phyloP scores from a whole-genome alignment of 345 rosid genomes.

The Eucalyptus cladocalyx region DNA sequence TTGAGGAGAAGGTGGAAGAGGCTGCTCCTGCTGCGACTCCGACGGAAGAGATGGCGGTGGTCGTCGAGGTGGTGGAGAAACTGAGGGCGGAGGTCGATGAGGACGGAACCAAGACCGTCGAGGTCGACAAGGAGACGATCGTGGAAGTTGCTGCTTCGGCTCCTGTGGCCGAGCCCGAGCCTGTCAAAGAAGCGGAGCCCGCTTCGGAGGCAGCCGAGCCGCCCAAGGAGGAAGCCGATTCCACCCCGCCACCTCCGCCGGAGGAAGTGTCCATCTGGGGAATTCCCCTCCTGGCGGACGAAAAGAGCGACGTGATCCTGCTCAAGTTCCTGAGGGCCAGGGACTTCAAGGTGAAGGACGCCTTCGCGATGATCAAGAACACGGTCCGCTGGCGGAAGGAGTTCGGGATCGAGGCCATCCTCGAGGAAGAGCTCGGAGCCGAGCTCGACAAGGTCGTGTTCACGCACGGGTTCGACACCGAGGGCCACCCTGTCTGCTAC shows the following conservation, averaged over 20 bases:
- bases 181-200: background rate
- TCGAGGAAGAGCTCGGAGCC: constrained; percentile 33
- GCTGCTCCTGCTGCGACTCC: constrained; percentile 30
- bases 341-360: constrained; percentile 41
- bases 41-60: background rate
- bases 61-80: constrained; percentile 22
- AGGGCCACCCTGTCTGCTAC: constrained; percentile 49
- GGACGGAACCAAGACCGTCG: constrained; percentile 85
- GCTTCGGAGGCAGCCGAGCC: constrained; percentile 10
- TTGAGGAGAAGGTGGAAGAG: constrained; percentile 19
- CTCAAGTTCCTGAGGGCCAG: constrained; percentile 46
- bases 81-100: constrained; percentile 33
- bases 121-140: constrained; percentile 76
- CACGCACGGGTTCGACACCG: constrained; percentile 20
- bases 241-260: background rate
- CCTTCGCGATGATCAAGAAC: constrained; percentile 39
- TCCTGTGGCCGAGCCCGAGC: constrained; percentile 1
- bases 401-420: constrained; percentile 21
- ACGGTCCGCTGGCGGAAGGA: constrained; percentile 34
- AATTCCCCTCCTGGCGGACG: constrained; percentile 26
- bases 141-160: constrained; percentile 28
- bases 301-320: constrained; percentile 24
- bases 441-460: constrained; percentile 17
- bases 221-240: background rate
- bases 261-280: constrained; percentile 37